phyloP scores from a whole-genome alignment of 495 filamentous ascomycete genomes.

The Aspergillus baeticus region DNA sequence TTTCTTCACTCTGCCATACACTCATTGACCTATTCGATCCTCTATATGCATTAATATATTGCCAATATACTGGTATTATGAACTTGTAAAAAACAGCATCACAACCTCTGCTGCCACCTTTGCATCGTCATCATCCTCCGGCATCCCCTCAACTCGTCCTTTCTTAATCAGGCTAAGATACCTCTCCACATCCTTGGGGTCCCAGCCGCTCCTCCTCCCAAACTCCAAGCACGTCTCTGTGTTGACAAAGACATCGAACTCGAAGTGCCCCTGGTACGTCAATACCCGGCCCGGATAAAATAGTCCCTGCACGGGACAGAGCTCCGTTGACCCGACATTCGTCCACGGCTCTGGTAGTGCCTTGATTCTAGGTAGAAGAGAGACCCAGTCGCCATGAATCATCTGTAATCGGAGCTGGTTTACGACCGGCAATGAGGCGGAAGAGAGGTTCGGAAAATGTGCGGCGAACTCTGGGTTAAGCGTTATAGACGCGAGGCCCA shows the following conservation, averaged over 20 bases:
- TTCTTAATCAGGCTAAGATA: constrained; percentile 28
- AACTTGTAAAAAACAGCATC: constrained; percentile 25
- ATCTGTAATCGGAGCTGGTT: constrained; percentile 18
- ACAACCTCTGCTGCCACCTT: constrained; percentile 39
- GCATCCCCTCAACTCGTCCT: constrained; percentile 20
- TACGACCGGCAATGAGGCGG: background rate
- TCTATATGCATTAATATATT: background rate
- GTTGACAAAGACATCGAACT: constrained; percentile 42
- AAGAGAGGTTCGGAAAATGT: constrained; percentile 18
- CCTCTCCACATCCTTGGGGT: constrained; percentile 9
- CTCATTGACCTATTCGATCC: background rate
- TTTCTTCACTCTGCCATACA: too few species aligned
- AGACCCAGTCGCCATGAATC: constrained; percentile 24
- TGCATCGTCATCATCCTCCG: constrained; percentile 35
- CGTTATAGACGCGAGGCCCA: constrained; percentile 37
- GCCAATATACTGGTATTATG: background rate
- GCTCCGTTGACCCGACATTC: constrained; percentile 32
- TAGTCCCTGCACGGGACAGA: constrained; percentile 41
- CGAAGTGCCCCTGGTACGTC: constrained; percentile 45
- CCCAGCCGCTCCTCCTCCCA: constrained; percentile 30
- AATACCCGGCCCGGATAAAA: constrained; percentile 36
- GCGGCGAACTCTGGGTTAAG: constrained; percentile 28
- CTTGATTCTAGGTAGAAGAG: background rate
- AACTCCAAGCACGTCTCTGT: constrained; percentile 33
- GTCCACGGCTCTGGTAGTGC: constrained; percentile 28